A percentile compares a stretch with the other conserved stretches of the same genome.
These are phyloP conservation scores for Pelargonium australe DNA, from an alignment of 441 rosid genomes.

Conservation along the genomic window DNA sequence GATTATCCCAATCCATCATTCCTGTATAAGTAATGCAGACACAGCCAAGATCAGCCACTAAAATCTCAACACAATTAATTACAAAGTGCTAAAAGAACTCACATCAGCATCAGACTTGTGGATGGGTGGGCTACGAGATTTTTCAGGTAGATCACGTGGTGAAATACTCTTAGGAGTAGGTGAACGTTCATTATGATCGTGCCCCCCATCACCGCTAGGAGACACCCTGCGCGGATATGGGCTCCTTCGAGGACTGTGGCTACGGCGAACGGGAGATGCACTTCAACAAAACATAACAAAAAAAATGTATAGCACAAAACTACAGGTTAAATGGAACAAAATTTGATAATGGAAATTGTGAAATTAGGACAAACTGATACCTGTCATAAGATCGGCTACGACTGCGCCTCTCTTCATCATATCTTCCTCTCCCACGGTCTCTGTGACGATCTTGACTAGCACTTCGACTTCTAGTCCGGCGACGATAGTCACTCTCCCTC, in stretches of 20 bases:
- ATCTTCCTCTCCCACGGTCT: constrained; percentile 44
- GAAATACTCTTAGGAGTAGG: constrained; percentile 41
- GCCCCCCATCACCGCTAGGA: constrained; percentile 35
- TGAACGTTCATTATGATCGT: constrained; percentile 28
- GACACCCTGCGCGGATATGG: constrained; percentile 33
- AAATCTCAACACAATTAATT: not conserved
- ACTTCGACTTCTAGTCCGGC: constrained; percentile 56
- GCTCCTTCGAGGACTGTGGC: constrained; percentile 39
- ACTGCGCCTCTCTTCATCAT: constrained; percentile 52
- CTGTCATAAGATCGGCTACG: constrained; percentile 48
- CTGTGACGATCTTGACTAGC: constrained; percentile 44
- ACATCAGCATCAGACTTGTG: constrained; percentile 39
- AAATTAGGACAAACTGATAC: constrained; percentile 24
- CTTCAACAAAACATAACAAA: constrained; percentile 20
- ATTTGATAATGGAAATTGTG: not conserved
- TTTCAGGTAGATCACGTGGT: constrained; percentile 32
- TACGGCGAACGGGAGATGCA: constrained; percentile 45
- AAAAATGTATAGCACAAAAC: not conserved
- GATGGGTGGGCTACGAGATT: constrained; percentile 44
- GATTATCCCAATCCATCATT: not conserved
- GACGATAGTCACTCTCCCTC: constrained; percentile 45
- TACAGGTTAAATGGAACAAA: not conserved
- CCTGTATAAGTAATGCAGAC: not conserved
- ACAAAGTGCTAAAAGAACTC: constrained; percentile 20
- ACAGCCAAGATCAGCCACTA: not conserved